phyloP scores from a whole-genome alignment of 1,284 basidiomycete genomes.

The Peniophora sp. region DNA sequence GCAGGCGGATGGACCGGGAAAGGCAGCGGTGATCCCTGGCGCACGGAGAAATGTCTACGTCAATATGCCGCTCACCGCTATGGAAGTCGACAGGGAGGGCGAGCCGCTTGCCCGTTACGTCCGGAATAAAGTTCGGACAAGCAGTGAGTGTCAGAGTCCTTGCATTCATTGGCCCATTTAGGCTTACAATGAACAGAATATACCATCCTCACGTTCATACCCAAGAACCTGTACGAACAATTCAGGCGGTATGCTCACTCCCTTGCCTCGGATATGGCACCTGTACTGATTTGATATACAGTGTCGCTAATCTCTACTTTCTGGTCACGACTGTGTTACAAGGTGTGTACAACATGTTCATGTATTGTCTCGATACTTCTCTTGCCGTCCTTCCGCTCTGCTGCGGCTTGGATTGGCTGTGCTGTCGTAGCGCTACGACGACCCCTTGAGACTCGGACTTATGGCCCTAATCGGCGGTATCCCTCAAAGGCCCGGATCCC shows the following conservation, averaged over 20 bases:
- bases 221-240: slow-evolving; percentile 91
- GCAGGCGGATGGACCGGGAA: background rate
- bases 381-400: too few relatives aligned
- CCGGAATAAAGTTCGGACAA: slow-evolving; percentile 92
- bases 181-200: slow-evolving; percentile 56
- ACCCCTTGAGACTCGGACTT: too few relatives aligned
- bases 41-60: slow-evolving; percentile 74
- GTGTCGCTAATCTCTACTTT: slow-evolving; percentile 93
- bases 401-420: too few relatives aligned
- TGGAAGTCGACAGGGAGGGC: slow-evolving; percentile 63
- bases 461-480: too few relatives aligned
- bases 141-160: slow-evolving; percentile 54
- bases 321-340: slow-evolving; percentile 79
- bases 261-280: background rate
- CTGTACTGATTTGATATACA: slow-evolving; percentile 18
- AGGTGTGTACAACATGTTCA: slow-evolving; percentile 32
- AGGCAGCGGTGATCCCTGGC: slow-evolving; percentile 34
- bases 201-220: slow-evolving; percentile 85
- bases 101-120: slow-evolving; percentile 77
- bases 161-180: background rate
- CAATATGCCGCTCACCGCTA: slow-evolving; percentile 57
- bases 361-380: too few relatives aligned
- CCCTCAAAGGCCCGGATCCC: too few relatives aligned
- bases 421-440: too few relatives aligned
- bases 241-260: slow-evolving; percentile 59